Conservation (phyloP, 768 basidiomycete species). For the Lactifluus piperatus region DNA sequence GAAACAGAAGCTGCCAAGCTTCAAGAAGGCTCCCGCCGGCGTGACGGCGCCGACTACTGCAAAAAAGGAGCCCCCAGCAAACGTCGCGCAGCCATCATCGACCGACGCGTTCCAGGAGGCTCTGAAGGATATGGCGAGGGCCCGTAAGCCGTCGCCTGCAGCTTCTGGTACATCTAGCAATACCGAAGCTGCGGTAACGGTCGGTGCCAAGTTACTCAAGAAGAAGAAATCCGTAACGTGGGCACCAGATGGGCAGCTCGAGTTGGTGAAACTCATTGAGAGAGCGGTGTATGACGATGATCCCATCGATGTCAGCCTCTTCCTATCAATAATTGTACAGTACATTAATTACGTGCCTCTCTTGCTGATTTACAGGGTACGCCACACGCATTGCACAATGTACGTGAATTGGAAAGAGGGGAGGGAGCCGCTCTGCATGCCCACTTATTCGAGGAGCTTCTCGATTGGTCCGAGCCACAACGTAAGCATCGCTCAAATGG, state of each 20-base stretch:
- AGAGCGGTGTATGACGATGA: constrained; percentile 86
- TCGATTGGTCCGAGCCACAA: constrained; percentile 79
- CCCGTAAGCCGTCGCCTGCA: constrained; percentile 49
- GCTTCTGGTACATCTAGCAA: constrained; percentile 15
- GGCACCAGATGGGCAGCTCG: constrained; percentile 66
- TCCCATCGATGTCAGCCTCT: constrained; percentile 71
- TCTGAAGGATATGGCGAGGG: constrained; percentile 69
- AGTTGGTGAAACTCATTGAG: constrained; percentile 72
- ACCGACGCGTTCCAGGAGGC: constrained; percentile 79
- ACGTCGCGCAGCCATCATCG: constrained; percentile 67
- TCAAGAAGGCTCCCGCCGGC: constrained; percentile 60
- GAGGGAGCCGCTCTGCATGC: constrained; percentile 82
- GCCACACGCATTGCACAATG: constrained; percentile 51
- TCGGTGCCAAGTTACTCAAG: constrained; percentile 34
- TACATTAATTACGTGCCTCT: constrained; percentile 43
- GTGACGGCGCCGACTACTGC: constrained; percentile 22
- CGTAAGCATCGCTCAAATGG: constrained; percentile 41
- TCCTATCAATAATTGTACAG: constrained; percentile 31
- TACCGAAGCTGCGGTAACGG: constrained; percentile 33
- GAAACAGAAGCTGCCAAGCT: constrained; percentile 75
- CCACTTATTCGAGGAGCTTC: constrained; percentile 74
- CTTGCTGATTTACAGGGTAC: constrained; percentile 50
- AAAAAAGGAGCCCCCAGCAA: constrained; percentile 46
- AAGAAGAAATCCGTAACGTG: constrained; percentile 76
- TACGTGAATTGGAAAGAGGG: constrained; percentile 81